These are phyloP conservation scores for Yarrowia osloensis DNA, from an alignment of 805 yeast genomes.

Conservation along the genomic window DNA sequence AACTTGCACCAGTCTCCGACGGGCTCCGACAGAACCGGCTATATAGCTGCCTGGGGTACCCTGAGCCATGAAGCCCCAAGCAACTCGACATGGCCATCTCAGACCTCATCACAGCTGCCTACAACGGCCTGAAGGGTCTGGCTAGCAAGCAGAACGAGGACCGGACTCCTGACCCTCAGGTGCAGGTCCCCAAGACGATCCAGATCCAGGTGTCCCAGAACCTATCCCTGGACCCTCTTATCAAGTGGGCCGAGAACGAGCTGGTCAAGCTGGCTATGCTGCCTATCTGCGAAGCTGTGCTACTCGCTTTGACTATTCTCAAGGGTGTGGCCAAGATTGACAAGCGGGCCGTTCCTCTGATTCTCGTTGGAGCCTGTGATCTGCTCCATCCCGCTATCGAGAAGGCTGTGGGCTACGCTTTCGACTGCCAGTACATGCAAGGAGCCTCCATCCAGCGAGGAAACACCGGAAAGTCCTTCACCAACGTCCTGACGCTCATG, in stretches of 20 bases:
- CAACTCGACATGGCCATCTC: background rate
- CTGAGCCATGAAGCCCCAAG: background rate
- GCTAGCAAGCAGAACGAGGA: background rate
- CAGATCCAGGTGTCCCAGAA: background rate
- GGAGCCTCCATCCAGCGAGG: background rate
- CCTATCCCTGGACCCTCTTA: background rate
- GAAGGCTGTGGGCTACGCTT: background rate
- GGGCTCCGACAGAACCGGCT: background rate
- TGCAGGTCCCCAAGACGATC: background rate
- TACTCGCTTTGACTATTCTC: conserved; percentile 2
- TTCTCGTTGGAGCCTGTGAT: conserved; percentile 1
- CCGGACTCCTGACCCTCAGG: background rate
- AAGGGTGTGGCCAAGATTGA: conserved; percentile 7
- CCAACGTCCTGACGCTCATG: conserved; percentile 54
- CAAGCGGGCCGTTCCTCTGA: background rate
- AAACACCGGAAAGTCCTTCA: conserved; percentile 43
- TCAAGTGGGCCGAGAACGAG: conserved; percentile 19
- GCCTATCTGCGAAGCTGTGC: conserved; percentile 19
- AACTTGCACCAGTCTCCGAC: background rate
- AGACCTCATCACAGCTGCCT: conserved; percentile 1
- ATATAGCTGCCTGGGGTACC: background rate
- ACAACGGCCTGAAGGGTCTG: conserved; percentile 5
- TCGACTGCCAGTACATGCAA: conserved; percentile 22
- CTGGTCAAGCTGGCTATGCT: conserved; percentile 4
- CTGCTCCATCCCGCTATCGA: conserved; percentile 12